Evolutionary conservation across 257 asterid genomes (phyloP).

Genomic region (Misopates orontium): DNA sequence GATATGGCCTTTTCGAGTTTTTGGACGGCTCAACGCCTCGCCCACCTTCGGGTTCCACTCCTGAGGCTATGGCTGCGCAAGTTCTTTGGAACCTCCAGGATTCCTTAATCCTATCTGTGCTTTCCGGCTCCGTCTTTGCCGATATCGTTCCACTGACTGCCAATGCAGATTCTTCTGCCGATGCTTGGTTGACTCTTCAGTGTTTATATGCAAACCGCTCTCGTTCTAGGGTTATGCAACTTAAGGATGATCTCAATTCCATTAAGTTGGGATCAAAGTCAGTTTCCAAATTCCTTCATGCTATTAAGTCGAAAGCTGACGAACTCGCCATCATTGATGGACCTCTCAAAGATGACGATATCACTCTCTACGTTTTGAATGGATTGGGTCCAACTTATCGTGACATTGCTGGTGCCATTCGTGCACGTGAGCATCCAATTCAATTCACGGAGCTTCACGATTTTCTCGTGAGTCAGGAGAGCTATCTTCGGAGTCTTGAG

Average conservation of each 20-base stretch:
- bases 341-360: no score
- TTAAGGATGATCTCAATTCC: neutral
- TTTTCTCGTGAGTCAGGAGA: no score
- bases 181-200: neutral
- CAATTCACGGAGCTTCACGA: no score
- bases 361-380: no score
- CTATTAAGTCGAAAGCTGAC: no score
- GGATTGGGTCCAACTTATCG: no score
- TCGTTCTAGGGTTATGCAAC: neutral
- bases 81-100: neutral
- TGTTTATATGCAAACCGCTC: neutral
- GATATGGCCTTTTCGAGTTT: neutral
- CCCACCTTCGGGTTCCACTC: neutral
- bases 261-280: neutral
- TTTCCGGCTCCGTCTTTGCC: neutral
- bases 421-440: no score
- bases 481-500: no score
- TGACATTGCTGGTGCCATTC: no score
- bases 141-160: neutral
- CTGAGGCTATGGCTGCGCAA: neutral
- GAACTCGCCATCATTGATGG: no score
- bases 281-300: neutral
- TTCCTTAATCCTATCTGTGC: neutral
- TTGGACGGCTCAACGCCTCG: neutral
- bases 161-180: neutral